Evolutionary conservation across 2,329 filamentous ascomycete genomes (phyloP).

Genomic region (Colletotrichum somersetense): DNA sequence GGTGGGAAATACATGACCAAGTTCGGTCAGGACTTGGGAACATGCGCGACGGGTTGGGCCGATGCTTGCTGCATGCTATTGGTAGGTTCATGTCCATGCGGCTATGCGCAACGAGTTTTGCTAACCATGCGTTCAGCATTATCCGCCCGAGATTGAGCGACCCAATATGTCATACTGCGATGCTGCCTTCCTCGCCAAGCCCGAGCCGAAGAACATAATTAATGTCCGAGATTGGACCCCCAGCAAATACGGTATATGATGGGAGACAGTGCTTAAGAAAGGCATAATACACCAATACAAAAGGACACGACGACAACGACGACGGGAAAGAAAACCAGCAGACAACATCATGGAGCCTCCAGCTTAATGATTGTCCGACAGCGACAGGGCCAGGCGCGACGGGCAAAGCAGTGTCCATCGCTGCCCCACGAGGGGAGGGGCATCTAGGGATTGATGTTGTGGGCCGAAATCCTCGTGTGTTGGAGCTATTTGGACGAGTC

Average conservation of each 20-base stretch:
- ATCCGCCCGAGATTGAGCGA: conserved; percentile 36
- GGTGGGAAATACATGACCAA: conserved; percentile 38
- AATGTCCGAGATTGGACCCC: conserved; percentile 22
- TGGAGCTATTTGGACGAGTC: conserved; percentile 5
- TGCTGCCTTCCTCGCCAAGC: conserved; percentile 33
- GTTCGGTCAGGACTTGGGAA: conserved; percentile 40
- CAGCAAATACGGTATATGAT: conserved; percentile 22
- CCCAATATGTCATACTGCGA: conserved; percentile 39
- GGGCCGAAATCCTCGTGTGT: background rate
- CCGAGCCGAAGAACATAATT: conserved; percentile 33
- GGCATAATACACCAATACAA: background rate
- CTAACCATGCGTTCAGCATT: conserved; percentile 30
- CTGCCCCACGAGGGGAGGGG: no score
- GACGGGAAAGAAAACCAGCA: background rate
- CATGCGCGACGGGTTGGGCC: conserved; percentile 34
- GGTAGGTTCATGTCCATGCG: conserved; percentile 17
- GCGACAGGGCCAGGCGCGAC: background rate
- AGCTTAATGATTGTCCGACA: background rate
- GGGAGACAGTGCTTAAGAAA: background rate
- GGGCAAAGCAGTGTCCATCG: background rate
- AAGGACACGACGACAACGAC: background rate
- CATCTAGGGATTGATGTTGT: background rate
- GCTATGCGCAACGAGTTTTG: background rate
- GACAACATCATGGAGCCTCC: background rate
- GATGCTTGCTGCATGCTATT: conserved; percentile 41